Evolutionary conservation across 129 eudicot species (phyloP).

Genomic region (Chrysanthemum lavandulifolium): DNA sequence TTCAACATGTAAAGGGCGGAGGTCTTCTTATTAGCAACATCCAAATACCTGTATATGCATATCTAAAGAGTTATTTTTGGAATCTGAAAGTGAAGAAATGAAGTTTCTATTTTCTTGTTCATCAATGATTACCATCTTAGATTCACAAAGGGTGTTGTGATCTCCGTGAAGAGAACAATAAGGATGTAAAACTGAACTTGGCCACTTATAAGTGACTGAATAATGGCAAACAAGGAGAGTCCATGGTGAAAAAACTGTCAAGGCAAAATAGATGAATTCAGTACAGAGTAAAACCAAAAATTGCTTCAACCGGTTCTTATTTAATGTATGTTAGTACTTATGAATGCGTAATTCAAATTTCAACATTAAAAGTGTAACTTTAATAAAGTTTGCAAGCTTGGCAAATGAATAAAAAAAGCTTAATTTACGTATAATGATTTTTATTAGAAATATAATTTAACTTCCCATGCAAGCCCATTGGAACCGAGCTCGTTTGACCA

Average conservation of each 20-base stretch:
- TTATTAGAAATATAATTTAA: background rate
- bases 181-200: conserved; percentile 74
- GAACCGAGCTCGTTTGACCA: background rate
- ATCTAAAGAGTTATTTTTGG: conserved; percentile 7
- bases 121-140: conserved; percentile 61
- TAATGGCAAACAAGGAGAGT: conserved; percentile 62
- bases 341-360: background rate
- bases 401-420: background rate
- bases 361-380: background rate
- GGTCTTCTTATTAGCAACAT: conserved; percentile 66
- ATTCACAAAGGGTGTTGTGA: conserved; percentile 83
- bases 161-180: conserved; percentile 78
- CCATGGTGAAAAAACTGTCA: conserved; percentile 76
- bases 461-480: background rate
- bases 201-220: conserved; percentile 67
- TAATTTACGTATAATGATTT: background rate
- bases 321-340: no score
- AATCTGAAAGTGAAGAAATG: conserved; percentile 8
- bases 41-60: conserved; percentile 60
- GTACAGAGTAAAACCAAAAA: background rate
- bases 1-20: conserved; percentile 60
- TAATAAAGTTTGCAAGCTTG: background rate
- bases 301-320: background rate
- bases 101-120: background rate
- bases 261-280: conserved; percentile 6